Evolutionary conservation across 1,139 yeast genomes (phyloP).

Genomic region (Pichia sp.): DNA sequence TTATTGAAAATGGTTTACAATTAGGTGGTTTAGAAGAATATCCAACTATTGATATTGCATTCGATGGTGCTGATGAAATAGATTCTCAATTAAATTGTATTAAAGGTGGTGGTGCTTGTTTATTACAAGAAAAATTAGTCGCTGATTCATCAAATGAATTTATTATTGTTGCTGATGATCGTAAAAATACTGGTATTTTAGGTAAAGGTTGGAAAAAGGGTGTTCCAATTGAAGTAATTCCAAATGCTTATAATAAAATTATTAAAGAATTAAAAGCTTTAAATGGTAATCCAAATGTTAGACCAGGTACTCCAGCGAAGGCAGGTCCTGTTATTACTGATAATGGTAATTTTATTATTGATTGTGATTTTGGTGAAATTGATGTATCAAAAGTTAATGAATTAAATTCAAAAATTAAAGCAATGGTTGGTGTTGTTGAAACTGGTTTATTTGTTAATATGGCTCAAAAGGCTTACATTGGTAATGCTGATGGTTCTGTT

Average conservation of each 20-base stretch:
- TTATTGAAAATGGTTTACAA: constrained; percentile 70
- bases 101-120: constrained; percentile 98
- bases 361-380: constrained; percentile 86
- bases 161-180: constrained; percentile 85
- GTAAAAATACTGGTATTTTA: constrained; percentile 66
- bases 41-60: constrained; percentile 79
- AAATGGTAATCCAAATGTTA: constrained; percentile 67
- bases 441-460: constrained; percentile 80
- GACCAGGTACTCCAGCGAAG: constrained; percentile 86
- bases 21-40: constrained; percentile 81
- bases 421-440: constrained; percentile 90
- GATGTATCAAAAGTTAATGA: constrained; percentile 46
- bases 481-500: constrained; percentile 39
- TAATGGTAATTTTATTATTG: constrained; percentile 88
- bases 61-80: constrained; percentile 98
- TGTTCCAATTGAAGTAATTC: constrained; percentile 93
- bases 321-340: constrained; percentile 99
- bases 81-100: constrained; percentile 76
- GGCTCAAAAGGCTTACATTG: constrained; percentile 83
- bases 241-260: constrained; percentile 79
- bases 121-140: constrained; percentile 92
- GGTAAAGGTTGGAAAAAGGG: constrained; percentile 88
- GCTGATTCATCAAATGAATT: constrained; percentile 75
- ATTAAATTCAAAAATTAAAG: constrained; percentile 62
- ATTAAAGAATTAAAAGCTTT: constrained; percentile 50